Evolutionary conservation across 768 basidiomycete species (phyloP).

Genomic region (Gloeostereum incarnatum): DNA sequence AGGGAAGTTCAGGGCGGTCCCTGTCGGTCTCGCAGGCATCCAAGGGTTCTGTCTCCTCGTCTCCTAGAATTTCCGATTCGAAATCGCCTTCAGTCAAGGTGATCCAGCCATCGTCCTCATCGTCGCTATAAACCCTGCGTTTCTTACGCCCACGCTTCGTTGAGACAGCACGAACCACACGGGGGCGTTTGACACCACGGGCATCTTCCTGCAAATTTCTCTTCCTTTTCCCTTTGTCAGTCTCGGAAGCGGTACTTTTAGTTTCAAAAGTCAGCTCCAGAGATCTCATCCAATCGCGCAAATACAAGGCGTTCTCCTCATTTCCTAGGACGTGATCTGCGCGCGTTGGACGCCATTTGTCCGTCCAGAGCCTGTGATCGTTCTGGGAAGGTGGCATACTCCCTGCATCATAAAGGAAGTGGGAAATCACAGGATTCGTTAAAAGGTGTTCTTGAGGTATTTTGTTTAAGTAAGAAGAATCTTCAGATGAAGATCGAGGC

Average conservation of each 20-base stretch:
- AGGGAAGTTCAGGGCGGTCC: too few species aligned
- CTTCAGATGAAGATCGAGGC: background rate
- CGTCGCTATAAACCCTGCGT: conserved; percentile 40
- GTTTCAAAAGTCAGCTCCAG: conserved; percentile 46
- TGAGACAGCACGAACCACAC: conserved; percentile 44
- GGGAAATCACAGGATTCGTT: conserved; percentile 43
- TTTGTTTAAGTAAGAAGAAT: conserved; percentile 8
- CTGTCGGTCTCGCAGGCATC: too few species aligned
- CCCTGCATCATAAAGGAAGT: conserved; percentile 14
- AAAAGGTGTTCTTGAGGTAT: conserved; percentile 23
- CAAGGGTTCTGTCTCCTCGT: too few species aligned
- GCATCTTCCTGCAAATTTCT: conserved; percentile 10
- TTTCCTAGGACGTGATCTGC: conserved; percentile 79
- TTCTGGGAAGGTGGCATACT: conserved; percentile 5
- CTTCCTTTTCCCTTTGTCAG: conserved; percentile 16
- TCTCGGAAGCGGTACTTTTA: conserved; percentile 3
- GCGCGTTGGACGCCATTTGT: conserved; percentile 65
- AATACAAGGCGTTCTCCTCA: conserved; percentile 54
- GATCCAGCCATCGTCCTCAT: conserved; percentile 55
- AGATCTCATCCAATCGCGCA: conserved; percentile 75
- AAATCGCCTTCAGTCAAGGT: conserved; percentile 31
- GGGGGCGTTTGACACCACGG: conserved; percentile 47
- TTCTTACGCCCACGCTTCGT: conserved; percentile 43
- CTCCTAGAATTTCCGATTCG: conserved; percentile 7
- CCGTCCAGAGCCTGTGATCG: conserved; percentile 51